Evolutionary conservation across 1,284 basidiomycete genomes (phyloP), one percentile per base, ranked within the genome.

Genomic region (Butyriboletus appendiculatus): DNA sequence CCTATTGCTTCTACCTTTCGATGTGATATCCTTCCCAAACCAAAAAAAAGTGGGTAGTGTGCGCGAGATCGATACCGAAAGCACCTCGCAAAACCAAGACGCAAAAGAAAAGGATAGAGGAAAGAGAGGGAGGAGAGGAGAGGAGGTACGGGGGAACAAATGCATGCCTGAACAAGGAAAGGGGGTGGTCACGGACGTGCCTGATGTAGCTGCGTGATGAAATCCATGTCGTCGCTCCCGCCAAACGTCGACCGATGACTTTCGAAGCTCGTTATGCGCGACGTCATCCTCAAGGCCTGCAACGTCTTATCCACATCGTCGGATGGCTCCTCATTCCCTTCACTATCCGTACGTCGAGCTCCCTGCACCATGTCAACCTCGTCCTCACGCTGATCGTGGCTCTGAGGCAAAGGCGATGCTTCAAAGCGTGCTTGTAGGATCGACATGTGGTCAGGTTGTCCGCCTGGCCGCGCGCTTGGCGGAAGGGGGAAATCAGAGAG

Each of bases 401-500:
- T 39, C 14, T 30, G 43, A 15, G 54, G 47, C 5, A 56, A 48
- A 34, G 44, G 18, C 4, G 60, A 61, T 38, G 68, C 64, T 44
- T 76, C 73, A 55, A 78, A 77, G 55, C 77, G 82, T 0, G 80
- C 74, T 39, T 73, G 75, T 28, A 82, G 57, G 39, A 81, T 63
- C 12, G 77, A 76, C 60, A 75, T 69, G 32, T 77, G 74, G 26
- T 67, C 74, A 9, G 70, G 65, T 6, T 68, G 68, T 10, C 64
- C 57, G 1, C 35, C 35, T 1, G 54, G 50, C 15, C 65, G 62
- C n/a, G 71, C 67, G 22, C 64, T 68, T 0, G 88, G 86, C 3
- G 81, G 88, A 11, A 71, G 72, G 2, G 88, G 88, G 67, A 90
- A 90, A 62, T 89, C 88, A 6, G 86, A 88, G n/a, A 90, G 77